Evolutionary conservation across 768 basidiomycete genomes (phyloP), one percentile per base, ranked within the genome.

Genomic region (Boletus vinaceobasis): DNA sequence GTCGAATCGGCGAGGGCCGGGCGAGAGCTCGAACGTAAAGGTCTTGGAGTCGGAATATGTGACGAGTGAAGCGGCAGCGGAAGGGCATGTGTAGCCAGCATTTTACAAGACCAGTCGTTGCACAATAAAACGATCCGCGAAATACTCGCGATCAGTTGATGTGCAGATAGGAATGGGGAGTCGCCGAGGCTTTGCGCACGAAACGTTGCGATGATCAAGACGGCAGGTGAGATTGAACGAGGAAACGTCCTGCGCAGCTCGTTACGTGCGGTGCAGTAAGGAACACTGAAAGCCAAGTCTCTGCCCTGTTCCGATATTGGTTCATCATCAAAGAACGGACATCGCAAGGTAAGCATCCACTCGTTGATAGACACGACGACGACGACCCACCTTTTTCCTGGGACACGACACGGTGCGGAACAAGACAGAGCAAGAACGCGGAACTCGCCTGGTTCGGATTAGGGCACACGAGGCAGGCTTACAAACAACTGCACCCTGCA

Each of bases 401-500:
- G 59, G 55, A 59, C 63, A 60, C 60, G 57, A 62, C 51, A 48
- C 44, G 45, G 35, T 59, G 65, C 65, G 66, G 35, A 55, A 60
- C 57, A 55, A 59, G 58, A 19, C 60, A 65, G 54, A 55, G 57
- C 53, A 56, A 57, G 57, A 58, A 52, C 57, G 43, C 59, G 62
- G 57, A 69, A 52, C 48, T 60, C 51, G 59, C 61, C 48, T 61
- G 49, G 61, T 66, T 68, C 60, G 46, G 53, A 51, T 64, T 59
- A 57, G 56, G 52, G 43, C 36, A 60, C 68, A 70, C 68, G 69
- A 66, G 68, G 68, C 60, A 47, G 40, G 64, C 66, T 68, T 66
- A 66, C 64, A 66, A 63, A 65, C 56, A 43, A 37, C 17, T 23
- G 23, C 23, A 2, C 33, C 43, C 33, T 46, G 57, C 39, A 29